Conservation (phyloP, 2,329 filamentous ascomycete species). For the Fusarium oxysporum region DNA sequence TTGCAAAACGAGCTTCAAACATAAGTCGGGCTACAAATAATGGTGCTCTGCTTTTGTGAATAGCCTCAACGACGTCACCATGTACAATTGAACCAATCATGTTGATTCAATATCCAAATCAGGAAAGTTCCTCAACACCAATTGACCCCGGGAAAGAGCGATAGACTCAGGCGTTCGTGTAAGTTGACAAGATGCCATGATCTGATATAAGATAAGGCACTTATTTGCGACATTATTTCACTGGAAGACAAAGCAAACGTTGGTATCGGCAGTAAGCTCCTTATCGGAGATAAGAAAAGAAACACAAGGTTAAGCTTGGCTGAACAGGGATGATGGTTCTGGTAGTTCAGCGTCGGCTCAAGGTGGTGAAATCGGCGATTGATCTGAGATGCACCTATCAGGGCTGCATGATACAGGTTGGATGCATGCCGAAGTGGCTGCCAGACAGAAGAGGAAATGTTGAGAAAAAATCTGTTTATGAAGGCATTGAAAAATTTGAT, state of each 20-base stretch:
- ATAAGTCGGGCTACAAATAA: too few species aligned
- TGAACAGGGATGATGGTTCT: background rate
- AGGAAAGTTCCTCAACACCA: background rate
- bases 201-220: background rate
- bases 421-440: conserved; percentile 1
- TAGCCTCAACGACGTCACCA: background rate
- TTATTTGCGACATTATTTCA: background rate
- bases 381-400: conserved; percentile 38
- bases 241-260: background rate
- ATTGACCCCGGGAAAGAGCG: accelerated
- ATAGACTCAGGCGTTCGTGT: background rate
- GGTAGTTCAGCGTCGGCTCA: background rate
- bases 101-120: background rate
- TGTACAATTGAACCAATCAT: background rate
- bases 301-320: conserved; percentile 1
- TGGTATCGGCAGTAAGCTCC: background rate
- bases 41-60: background rate
- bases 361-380: conserved; percentile 33
- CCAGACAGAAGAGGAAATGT: background rate
- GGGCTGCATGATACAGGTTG: conserved; percentile 6
- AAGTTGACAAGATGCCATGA: background rate
- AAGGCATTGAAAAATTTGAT: background rate
- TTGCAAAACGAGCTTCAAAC: background rate
- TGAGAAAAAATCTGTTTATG: background rate
- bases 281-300: conserved; percentile 9